Evolutionary conservation across 2,329 filamentous ascomycete genomes (phyloP).

Genomic region (Microcyclospora tardicrescens): DNA sequence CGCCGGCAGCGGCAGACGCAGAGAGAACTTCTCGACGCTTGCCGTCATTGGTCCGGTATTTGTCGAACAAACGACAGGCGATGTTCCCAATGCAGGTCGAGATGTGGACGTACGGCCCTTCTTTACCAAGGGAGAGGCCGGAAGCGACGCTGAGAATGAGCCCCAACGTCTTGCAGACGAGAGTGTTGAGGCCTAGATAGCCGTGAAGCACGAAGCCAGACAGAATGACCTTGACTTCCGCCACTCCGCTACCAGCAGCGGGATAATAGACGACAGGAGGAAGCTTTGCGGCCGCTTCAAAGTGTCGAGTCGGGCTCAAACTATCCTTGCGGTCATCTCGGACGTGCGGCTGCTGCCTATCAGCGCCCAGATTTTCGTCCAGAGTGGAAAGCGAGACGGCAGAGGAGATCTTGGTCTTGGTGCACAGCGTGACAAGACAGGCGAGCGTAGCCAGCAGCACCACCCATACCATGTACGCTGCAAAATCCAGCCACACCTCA

Average conservation of each 20-base stretch:
- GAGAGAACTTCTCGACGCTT: conserved; percentile 91
- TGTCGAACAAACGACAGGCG: conserved; percentile 79
- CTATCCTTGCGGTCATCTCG: conserved; percentile 27
- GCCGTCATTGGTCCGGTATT: conserved; percentile 87
- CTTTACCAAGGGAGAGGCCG: conserved; percentile 85
- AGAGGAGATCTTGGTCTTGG: conserved; percentile 89
- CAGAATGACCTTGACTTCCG: conserved; percentile 94
- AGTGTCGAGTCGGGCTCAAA: conserved; percentile 29
- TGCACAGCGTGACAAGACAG: conserved; percentile 70
- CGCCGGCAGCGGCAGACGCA: conserved; percentile 78
- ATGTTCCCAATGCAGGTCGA: conserved; percentile 93
- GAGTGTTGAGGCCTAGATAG: conserved; percentile 77
- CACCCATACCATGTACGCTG: conserved; percentile 60
- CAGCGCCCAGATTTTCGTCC: conserved; percentile 81
- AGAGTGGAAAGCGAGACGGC: conserved; percentile 75
- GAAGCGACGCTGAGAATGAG: conserved; percentile 83
- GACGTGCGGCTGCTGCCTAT: conserved; percentile 29
- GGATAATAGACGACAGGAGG: conserved; percentile 89
- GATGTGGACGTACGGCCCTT: conserved; percentile 94
- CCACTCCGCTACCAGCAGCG: conserved; percentile 88
- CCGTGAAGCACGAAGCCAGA: conserved; percentile 95
- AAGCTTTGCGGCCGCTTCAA: conserved; percentile 26
- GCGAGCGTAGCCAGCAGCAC: conserved; percentile 56
- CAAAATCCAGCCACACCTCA: conserved; percentile 58
- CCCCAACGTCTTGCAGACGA: conserved; percentile 71